phyloP scores from a whole-genome alignment of 768 basidiomycete genomes.

The Cubamyces lactineus region DNA sequence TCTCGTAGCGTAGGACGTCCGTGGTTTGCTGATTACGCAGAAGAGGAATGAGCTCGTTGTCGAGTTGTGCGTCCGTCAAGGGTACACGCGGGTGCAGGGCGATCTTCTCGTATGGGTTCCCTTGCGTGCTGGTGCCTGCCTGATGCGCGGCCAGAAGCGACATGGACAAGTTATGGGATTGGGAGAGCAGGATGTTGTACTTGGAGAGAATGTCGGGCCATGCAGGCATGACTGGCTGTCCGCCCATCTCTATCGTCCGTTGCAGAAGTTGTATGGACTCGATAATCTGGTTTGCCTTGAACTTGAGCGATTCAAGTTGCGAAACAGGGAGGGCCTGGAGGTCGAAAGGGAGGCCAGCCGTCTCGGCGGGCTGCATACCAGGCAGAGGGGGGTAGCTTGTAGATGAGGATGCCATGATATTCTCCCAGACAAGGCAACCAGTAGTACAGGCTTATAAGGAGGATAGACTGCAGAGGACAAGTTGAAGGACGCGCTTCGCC shows the following conservation, averaged over 20 bases:
- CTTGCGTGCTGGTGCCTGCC: conserved; percentile 22
- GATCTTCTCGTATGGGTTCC: conserved; percentile 64
- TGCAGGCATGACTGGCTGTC: conserved; percentile 64
- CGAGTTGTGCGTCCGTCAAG: conserved; percentile 68
- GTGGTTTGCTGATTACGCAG: conserved; percentile 81
- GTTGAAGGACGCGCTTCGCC: conserved; percentile 6
- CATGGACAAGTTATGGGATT: conserved; percentile 77
- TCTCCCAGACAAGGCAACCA: too few species aligned
- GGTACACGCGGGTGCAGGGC: conserved; percentile 55
- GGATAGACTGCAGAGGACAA: too few species aligned
- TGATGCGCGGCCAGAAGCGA: conserved; percentile 50
- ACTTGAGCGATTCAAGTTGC: conserved; percentile 75
- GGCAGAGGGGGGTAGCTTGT: conserved; percentile 7
- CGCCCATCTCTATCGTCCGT: conserved; percentile 61
- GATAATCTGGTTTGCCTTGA: conserved; percentile 78
- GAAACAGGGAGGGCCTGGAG: conserved; percentile 55
- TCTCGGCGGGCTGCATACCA: conserved; percentile 6
- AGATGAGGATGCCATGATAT: background rate
- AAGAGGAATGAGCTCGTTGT: conserved; percentile 72
- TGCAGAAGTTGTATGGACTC: conserved; percentile 73
- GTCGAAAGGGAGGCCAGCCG: conserved; percentile 28
- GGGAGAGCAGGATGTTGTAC: conserved; percentile 83
- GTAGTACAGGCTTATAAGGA: too few species aligned
- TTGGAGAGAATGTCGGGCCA: conserved; percentile 89
- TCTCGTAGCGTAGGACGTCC: conserved; percentile 73